Evolutionary conservation across 257 asterid genomes (phyloP), one percentile per base, ranked within the genome.

Genomic region (Solanum clarkiae): DNA sequence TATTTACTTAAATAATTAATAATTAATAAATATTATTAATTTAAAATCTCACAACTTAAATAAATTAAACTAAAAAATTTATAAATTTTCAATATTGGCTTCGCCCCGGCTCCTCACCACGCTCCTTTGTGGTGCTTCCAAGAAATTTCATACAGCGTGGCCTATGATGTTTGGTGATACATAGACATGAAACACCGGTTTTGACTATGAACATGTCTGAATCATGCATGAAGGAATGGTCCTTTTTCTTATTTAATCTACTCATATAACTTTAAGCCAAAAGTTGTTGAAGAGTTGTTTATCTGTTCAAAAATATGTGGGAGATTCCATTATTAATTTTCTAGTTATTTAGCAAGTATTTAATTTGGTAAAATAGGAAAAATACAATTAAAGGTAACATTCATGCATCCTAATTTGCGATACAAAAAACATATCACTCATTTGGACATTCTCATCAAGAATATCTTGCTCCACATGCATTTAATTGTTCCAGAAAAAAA

Each of bases 81-180:
- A 71, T 16, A 20, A 68, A 9, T 15, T 65, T 65, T 0, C 29
- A 65, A 29, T 62, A 22, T 0, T 5, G 2, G 15, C 2, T 26
- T 1, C 2, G n/a, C 0, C 16, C 3, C 17, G 0, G n/a, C 18
- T 66, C 45, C 45, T 13, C n/a, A 14, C 45, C 47, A 3, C 47
- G 4, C 9, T 47, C 22, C 3, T 51, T 80, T 6, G n/a, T 36
- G 12, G 20, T 47, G 62, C 45, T 40, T 22, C 68, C 56, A 9
- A n/a, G 74, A 86, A 86, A 81, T 86, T 89, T 89, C 93, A 87
- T 89, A 85, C 14, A 2, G 71, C 82, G 92, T 88, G 95, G 87
- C 91, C 93, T 24, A 47, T 45, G 44, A 54, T 59, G 77, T 47
- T 56, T 29, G 81, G 65, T 15, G 44, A 71, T 24, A 29, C 47